A percentile compares a stretch with the other conserved stretches of the same genome.
phyloP scores from a whole-genome alignment of 352 stramenopile species.

The Aphanomyces euteiches region DNA sequence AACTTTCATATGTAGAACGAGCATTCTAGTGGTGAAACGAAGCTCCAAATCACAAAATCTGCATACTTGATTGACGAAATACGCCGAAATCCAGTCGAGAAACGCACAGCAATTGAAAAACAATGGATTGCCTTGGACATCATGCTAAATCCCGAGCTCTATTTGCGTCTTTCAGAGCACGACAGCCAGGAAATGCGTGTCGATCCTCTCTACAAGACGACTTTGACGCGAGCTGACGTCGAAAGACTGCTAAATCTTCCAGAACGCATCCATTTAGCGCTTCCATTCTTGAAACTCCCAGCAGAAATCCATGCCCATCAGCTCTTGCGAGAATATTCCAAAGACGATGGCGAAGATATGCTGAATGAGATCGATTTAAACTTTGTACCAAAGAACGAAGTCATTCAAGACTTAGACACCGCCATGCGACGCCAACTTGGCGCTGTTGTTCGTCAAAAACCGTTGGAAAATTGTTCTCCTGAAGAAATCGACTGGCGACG shows the following conservation, averaged over 20 bases:
- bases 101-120: constrained; percentile 56
- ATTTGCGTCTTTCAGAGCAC: constrained; percentile 52
- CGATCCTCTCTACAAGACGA: constrained; percentile 47
- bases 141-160: constrained; percentile 52
- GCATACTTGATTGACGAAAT: constrained; percentile 34
- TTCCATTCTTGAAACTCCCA: constrained; percentile 62
- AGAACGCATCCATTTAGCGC: constrained; percentile 56
- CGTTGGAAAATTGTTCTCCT: background rate
- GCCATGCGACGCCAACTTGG: constrained; percentile 1
- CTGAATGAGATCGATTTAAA: constrained; percentile 9
- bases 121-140: constrained; percentile 68
- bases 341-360: constrained; percentile 54
- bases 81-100: constrained; percentile 46
- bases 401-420: background rate
- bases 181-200: constrained; percentile 55
- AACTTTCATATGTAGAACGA: no score
- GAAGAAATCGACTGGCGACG: background rate
- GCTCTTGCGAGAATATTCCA: constrained; percentile 66
- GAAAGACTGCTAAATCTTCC: constrained; percentile 53
- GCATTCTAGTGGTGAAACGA: no score
- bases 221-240: constrained; percentile 45
- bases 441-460: background rate
- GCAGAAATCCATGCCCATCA: constrained; percentile 56
- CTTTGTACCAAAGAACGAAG: background rate
- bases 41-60: background rate